These are phyloP conservation scores for Candida gigantensis DNA, from an alignment of 1,139 yeast species.

Conservation along the genomic window DNA sequence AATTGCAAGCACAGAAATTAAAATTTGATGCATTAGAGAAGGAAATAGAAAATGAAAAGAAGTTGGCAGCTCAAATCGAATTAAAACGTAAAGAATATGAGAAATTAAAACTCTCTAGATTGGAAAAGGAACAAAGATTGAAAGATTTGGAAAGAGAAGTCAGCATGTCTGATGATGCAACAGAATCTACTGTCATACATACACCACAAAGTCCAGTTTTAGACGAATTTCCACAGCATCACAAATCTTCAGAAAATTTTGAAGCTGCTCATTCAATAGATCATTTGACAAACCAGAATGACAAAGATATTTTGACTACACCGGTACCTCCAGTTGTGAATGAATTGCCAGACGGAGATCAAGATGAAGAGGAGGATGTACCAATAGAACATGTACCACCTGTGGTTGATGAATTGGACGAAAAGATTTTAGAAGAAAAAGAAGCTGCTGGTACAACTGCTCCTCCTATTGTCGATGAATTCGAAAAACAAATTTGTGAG, in stretches of 20 bases:
- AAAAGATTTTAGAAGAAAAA: slow-evolving; percentile 10
- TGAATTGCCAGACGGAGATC: slow-evolving; percentile 7
- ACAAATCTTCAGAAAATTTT: not conserved
- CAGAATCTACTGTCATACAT: slow-evolving; percentile 10
- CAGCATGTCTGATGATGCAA: slow-evolving; percentile 1
- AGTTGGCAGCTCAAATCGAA: slow-evolving; percentile 31
- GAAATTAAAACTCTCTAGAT: slow-evolving; percentile 21
- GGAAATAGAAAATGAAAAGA: slow-evolving; percentile 35
- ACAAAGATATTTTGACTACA: no score
- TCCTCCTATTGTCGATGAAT: slow-evolving; percentile 23
- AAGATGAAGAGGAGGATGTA: slow-evolving; percentile 11
- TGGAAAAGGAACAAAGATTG: slow-evolving; percentile 23
- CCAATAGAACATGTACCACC: slow-evolving; percentile 10
- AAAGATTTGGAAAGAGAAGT: slow-evolving; percentile 15
- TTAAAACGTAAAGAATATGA: slow-evolving; percentile 34
- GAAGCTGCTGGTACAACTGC: slow-evolving; percentile 17
- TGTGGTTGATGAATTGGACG: slow-evolving; percentile 12
- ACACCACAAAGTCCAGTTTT: not conserved
- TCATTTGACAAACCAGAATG: no score
- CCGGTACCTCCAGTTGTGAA: slow-evolving; percentile 1
- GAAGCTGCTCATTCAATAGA: no score
- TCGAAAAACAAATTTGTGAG: slow-evolving; percentile 20
- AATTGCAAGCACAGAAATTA: slow-evolving; percentile 15
- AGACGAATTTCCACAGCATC: not conserved
- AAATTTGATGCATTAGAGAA: slow-evolving; percentile 20